Conservation (phyloP, 495 filamentous ascomycete species). For the Entonaema liquescens region DNA sequence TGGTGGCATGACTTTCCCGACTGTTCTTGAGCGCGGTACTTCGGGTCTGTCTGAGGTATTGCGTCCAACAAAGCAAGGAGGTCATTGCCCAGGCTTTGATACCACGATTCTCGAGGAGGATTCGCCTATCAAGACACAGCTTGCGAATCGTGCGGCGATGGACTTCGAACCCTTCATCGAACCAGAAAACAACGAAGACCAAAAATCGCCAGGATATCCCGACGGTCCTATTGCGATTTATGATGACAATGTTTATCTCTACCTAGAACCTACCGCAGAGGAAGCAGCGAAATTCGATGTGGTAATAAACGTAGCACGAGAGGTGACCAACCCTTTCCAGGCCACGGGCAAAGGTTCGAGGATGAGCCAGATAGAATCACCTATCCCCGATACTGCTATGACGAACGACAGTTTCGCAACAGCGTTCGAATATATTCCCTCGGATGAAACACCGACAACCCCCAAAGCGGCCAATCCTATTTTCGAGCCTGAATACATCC, state of each 20-base stretch:
- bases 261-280: conserved; percentile 85
- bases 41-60: conserved; percentile 59
- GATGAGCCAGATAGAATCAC: conserved; percentile 40
- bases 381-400: conserved; percentile 73
- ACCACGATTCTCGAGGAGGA: conserved; percentile 78
- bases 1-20: conserved; percentile 63
- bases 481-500: conserved; percentile 86
- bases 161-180: conserved; percentile 61
- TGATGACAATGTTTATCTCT: conserved; percentile 89
- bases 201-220: conserved; percentile 90
- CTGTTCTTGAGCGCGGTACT: conserved; percentile 58
- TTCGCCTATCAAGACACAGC: conserved; percentile 70
- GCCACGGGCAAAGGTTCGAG: conserved; percentile 50
- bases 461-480: conserved; percentile 61
- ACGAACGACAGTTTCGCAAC: conserved; percentile 76
- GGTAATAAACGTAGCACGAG: conserved; percentile 93
- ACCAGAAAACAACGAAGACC: conserved; percentile 70
- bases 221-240: conserved; percentile 93
- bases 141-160: conserved; percentile 62
- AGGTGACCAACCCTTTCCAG: conserved; percentile 89
- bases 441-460: conserved; percentile 61
- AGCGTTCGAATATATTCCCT: conserved; percentile 67
- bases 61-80: conserved; percentile 53
- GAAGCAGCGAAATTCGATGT: conserved; percentile 90
- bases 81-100: conserved; percentile 39